phyloP scores from a whole-genome alignment of 768 basidiomycete genomes.

The Epithele typhae region DNA sequence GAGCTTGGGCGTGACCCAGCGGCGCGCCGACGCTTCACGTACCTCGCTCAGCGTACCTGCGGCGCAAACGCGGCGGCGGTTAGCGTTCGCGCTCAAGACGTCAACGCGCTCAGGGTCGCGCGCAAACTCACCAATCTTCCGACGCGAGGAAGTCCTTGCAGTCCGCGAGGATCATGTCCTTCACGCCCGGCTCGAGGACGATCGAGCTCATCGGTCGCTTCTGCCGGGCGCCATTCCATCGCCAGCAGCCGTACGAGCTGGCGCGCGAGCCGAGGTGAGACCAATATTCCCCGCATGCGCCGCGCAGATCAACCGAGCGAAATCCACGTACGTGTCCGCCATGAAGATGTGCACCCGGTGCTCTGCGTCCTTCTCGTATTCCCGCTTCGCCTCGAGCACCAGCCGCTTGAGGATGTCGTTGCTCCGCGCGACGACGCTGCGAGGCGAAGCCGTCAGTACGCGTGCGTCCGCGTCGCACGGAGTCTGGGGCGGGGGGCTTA shows the following conservation, averaged over 20 bases:
- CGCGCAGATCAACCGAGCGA: not conserved
- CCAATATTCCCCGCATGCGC: too few relatives aligned
- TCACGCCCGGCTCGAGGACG: slow-evolving; percentile 83
- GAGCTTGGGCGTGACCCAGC: not conserved
- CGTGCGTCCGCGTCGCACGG: not conserved
- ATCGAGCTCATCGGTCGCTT: slow-evolving; percentile 93
- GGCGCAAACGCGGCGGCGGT: not conserved
- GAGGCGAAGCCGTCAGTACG: too few relatives aligned
- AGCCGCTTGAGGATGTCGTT: slow-evolving; percentile 86
- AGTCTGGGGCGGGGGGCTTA: slow-evolving; percentile 27
- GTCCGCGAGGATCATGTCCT: slow-evolving; percentile 86
- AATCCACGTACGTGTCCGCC: slow-evolving; percentile 74
- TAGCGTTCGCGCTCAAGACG: not conserved
- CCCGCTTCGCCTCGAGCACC: slow-evolving; percentile 81
- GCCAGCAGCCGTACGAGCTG: slow-evolving; percentile 74
- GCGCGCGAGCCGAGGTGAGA: too few relatives aligned
- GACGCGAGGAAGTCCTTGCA: slow-evolving; percentile 82
- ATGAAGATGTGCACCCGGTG: slow-evolving; percentile 88
- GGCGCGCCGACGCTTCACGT: slow-evolving; percentile 19
- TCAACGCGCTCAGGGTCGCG: slow-evolving; percentile 6
- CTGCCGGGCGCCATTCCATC: slow-evolving; percentile 85
- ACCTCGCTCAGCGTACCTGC: slow-evolving; percentile 93
- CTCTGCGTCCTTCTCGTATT: slow-evolving; percentile 88
- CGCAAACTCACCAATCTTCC: slow-evolving; percentile 71
- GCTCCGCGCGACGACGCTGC: slow-evolving; percentile 80